A percentile compares a stretch with the other conserved stretches of the same genome.
phyloP scores from a whole-genome alignment of 2,329 filamentous ascomycete genomes.

The Paecilomyces dactylethromorphus region DNA sequence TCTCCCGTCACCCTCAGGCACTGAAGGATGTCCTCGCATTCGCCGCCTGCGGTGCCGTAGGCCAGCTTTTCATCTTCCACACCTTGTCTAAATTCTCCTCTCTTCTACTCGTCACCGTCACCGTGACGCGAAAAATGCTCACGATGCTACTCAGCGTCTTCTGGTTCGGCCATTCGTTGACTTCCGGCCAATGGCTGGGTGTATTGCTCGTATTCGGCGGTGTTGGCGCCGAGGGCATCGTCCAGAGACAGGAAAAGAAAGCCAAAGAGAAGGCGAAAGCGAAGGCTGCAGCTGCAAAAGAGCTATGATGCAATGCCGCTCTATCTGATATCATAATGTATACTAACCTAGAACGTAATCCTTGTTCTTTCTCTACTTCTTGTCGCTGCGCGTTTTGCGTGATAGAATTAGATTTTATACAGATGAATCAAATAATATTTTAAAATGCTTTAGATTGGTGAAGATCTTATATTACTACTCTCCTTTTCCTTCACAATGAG shows the following conservation, averaged over 20 bases:
- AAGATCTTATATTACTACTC: neutral
- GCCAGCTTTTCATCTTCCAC: constrained; percentile 97
- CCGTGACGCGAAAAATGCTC: constrained; percentile 96
- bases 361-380: neutral
- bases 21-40: constrained; percentile 87
- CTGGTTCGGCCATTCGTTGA: constrained; percentile 85
- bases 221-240: constrained; percentile 81
- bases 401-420: neutral
- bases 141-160: constrained; percentile 97
- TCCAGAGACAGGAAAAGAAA: constrained; percentile 75
- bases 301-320: constrained; percentile 16
- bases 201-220: constrained; percentile 91
- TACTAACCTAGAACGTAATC: neutral
- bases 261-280: constrained; percentile 64
- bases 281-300: constrained; percentile 8
- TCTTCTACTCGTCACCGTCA: constrained; percentile 88
- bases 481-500: neutral
- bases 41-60: constrained; percentile 80
- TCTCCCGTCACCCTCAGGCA: constrained; percentile 71
- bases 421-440: neutral
- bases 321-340: neutral
- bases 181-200: constrained; percentile 86
- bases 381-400: neutral
- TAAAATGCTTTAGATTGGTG: neutral
- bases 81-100: constrained; percentile 89